Evolutionary conservation across 257 asterid species (phyloP), one percentile per base, ranked within the genome.

Genomic region (Fraxinus quadrangulata): DNA sequence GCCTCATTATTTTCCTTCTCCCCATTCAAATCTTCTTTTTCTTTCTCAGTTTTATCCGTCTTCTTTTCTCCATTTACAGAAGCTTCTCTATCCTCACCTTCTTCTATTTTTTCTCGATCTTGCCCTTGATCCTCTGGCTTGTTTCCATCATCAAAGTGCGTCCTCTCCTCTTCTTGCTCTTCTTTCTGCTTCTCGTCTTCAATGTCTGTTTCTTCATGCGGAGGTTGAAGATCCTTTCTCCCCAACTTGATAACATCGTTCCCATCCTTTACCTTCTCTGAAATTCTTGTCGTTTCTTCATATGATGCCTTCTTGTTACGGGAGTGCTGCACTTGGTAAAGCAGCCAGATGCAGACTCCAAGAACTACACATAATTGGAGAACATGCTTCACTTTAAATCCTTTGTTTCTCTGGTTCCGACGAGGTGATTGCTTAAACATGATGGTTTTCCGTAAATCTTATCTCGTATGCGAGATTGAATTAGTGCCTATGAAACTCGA

Each of bases 381-480:
- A 70, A 89, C 97, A 79, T 91, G 98, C 89, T 92, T 94, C 88
- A 90, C 97, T 84, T 94, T 94, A 8, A 94, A 87, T 72, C 98
- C 97, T 81, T 85, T 91, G 51, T 84, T 92, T 77, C 97, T 90
- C 85, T 75, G 90, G 86, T 82, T 90, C 84, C 97, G 84, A 24
- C 93, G 97, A 0, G 97, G 97, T 9, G 97, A 92, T 26, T 81
- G 85, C 90, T 81, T 89, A 81, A 90, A 92, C 98, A 94, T 94
- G 82, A 70, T 81, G 72, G 23, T 59, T 34, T 68, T 71, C 33
- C 72, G 45, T 42, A n/a, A 74, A 76, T 40, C 63, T 23, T 5
- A 30, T 23, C 65, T 47, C n/a, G n/a, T 47, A 45, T 12, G 54
- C 54, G 6, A 45, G 17, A 30, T 30, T 30, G 54, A 45, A 13